Evolutionary conservation across 169 alveolate genomes (phyloP), one percentile per base, ranked within the genome.

Genomic region (Plasmodium gaboni): DNA sequence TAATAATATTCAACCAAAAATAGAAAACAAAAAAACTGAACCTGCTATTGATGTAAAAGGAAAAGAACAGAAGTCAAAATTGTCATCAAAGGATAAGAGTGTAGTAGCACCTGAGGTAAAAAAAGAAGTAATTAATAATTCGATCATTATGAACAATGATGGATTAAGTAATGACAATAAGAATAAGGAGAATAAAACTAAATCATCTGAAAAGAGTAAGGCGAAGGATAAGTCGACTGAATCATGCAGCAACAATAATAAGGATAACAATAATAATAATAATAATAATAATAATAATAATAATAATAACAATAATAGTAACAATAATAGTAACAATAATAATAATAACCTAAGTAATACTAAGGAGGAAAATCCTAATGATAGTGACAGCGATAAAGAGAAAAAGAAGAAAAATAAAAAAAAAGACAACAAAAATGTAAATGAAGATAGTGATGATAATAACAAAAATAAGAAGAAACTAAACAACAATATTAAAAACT

Each of bases 11-110:
- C 9, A 5, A 32, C 44, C 44, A 32, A 32, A 32, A 1, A 32
- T 32, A 32, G 44, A 32, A 32, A 32, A 32, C 44, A 32, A 32
- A 32, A 32, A 32, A 32, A 32, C 44, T 3, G 44, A 32, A 55
- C 15, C 10, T 55, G 64, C 17, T 55, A 6, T 12, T 0, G 15
- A 55, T 55, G 8, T 15, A 55, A 12, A 55, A 15, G 78, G 24
- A 69, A 15, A 69, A 44, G 63, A 44, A 69, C n/a, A 50, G 8
- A 55, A 69, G 22, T 17, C 48, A 26, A 69, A 55, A 15, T 32
- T 32, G 7, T 32, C 44, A 32, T 32, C 44, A 32, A 32, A 32
- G 44, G 44, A 32, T 32, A 32, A 32, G 44, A 32, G 44, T 32
- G 44, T 32, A 32, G 6, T 32, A 32, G 44, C 4, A 32, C 44